Conservation (phyloP, 2,329 filamentous ascomycete genomes). For the Calonectria hawksworthii region DNA sequence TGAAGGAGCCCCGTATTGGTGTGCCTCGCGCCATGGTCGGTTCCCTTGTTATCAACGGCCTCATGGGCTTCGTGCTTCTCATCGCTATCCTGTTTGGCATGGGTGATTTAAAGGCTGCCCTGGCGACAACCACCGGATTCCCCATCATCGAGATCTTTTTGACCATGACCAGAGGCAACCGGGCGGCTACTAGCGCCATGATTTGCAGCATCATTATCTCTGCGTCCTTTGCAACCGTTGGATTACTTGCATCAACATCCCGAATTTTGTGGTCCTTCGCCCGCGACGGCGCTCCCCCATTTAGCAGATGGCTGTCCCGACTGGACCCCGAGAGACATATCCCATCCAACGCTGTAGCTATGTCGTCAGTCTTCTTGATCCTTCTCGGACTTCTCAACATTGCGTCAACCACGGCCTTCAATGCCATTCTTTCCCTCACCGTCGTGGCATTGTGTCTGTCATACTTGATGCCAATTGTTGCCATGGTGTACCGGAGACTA, state of each 20-base stretch:
- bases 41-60: constrained; percentile 2
- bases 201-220: not conserved
- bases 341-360: not conserved
- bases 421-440: constrained; percentile 17
- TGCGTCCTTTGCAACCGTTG: constrained; percentile 13
- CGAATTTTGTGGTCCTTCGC: constrained; percentile 21
- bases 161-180: not conserved
- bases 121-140: constrained; percentile 14
- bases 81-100: constrained; percentile 11
- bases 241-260: constrained; percentile 2
- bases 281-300: constrained; percentile 17
- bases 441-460: constrained; percentile 16
- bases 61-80: constrained; percentile 17
- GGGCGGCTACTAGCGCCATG: not conserved
- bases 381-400: constrained; percentile 20
- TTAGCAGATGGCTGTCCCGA: not conserved
- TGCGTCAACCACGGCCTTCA: constrained; percentile 25
- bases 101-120: not conserved
- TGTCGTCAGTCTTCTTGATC: constrained; percentile 6
- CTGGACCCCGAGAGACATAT: constrained; percentile 12
- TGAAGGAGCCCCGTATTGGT: not conserved
- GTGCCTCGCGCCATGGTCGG: constrained; percentile 20
- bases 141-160: constrained; percentile 18
- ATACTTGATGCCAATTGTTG: constrained; percentile 6
- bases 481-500: constrained; percentile 8